Base-by-base conservation (phyloP, 2,329 filamentous ascomycete genomes). In the Fusarium caatingaense region DNA sequence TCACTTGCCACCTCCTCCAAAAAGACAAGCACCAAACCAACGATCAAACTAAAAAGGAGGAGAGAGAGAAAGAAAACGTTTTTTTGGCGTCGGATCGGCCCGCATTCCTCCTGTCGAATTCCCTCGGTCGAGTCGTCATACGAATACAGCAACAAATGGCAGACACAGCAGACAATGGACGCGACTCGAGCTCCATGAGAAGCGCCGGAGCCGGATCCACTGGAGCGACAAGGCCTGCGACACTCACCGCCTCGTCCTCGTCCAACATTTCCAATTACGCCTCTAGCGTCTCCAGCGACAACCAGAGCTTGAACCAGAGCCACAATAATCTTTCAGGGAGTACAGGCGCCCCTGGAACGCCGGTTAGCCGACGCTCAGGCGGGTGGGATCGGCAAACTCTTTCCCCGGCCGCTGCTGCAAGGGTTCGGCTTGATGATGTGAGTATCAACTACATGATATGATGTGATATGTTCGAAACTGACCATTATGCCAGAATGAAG, bases 381-480 rank as follows among this genome's bases (percentile, higher is more conserved):
- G 71, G 60, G 69, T 74, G 71, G 71, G 63, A 73, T 44, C 71
- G 48, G 66, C 71, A 74, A 40, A 68, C 66, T 21, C 66, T 72
- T 23, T 72, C 60, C 58, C 59, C 71, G 46, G 71, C 71, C 12
- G 70, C 65, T 15, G 47, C 59, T 10, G 66, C 69, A 49, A 57
- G 69, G 69, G 62, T 41, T n/a, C 51, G 66, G 27, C 34, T 28
- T 34, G 66, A 70, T 28, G 67, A 69, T 63, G 67, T 70, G 54
- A 56, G 66, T 54, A 42, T 25, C 16, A 6, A 8, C 15, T 13
- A 49, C n/a, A 53, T 51, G 9, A 15, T 20, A 53, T 53, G 49
- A 34, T 34, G 7, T 34, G 47, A 34, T 20, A 25, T 27, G 8
- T 27, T 5, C 13, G 25, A 27, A n/a, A 56, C 66, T 68, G 51